Percentiles rank a stretch among this genome's conserved stretches.
These are phyloP conservation scores for Sisymbrium altissimum DNA, from an alignment of 345 rosid species.

Conservation along the genomic window DNA sequence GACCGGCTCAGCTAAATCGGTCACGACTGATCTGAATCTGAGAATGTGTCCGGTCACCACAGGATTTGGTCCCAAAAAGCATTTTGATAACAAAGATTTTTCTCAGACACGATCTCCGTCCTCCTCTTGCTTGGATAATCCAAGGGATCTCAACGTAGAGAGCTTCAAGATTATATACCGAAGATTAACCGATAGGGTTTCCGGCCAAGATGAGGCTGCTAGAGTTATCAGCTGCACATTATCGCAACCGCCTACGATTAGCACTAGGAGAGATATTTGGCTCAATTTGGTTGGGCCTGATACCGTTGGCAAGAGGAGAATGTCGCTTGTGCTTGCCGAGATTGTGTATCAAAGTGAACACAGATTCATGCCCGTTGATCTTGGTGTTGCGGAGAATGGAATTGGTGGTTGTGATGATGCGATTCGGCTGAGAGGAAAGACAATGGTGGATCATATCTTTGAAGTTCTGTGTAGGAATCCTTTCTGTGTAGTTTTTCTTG, in stretches of 20 bases:
- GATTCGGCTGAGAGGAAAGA: constrained; percentile 56
- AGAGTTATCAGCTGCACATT: constrained; percentile 41
- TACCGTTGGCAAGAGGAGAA: constrained; percentile 46
- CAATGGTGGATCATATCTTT: constrained; percentile 57
- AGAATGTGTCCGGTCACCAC: constrained; percentile 40
- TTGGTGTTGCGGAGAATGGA: constrained; percentile 37
- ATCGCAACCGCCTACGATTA: constrained; percentile 17
- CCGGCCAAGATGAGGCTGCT: constrained; percentile 68
- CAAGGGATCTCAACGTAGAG: constrained; percentile 24
- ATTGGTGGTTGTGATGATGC: constrained; percentile 24
- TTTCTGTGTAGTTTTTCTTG: constrained; percentile 58
- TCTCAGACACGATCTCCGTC: constrained; percentile 38
- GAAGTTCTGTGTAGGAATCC: constrained; percentile 62
- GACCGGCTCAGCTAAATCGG: constrained; percentile 31
- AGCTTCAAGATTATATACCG: constrained; percentile 50
- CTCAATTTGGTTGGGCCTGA: constrained; percentile 63
- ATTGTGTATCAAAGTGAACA: constrained; percentile 46
- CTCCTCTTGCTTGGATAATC: constrained; percentile 36
- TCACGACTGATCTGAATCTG: constrained; percentile 56
- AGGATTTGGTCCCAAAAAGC: constrained; percentile 29
- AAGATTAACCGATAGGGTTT: constrained; percentile 47
- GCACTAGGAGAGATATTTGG: constrained; percentile 61
- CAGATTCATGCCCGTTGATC: constrained; percentile 53
- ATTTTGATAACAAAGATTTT: constrained; percentile 7
- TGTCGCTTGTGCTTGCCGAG: constrained; percentile 60